Evolutionary conservation across 495 filamentous ascomycete species (phyloP), one percentile per base, ranked within the genome.

Genomic region (Trichoderma orchidacearum): DNA sequence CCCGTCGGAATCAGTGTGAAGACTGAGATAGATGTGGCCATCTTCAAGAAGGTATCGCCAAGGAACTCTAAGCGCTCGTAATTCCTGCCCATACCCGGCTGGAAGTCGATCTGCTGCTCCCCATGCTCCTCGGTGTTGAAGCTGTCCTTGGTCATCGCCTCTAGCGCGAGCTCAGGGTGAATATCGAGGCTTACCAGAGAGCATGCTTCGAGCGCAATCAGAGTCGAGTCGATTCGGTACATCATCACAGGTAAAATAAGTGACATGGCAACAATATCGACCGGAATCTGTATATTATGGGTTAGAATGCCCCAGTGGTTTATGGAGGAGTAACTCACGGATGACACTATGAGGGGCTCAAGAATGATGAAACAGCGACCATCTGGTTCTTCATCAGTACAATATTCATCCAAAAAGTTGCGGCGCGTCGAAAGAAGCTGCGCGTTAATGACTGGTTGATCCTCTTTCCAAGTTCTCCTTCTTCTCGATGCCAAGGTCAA

Each of bases 51-150:
- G 52, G 85, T 86, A 67, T 98, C 93, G 0, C 93, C 93, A 13
- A 97, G 75, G 60, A 97, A 94, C 58, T 98, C 93, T 1, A 97
- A 81, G 27, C 93, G 81, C 68, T 98, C 93, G 62, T 98, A 98
- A 61, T 97, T 96, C 55, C 85, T 89, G 11, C 92, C 93, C 93
- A 96, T 98, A 28, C 93, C 93, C 57, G 80, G 72, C 61, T 89
- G 87, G 23, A 89, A 75, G 60, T 92, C 87, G 36, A 93, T 70
- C 57, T 87, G 80, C 57, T 85, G 78, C 12, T 71, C 73, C 9
- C 75, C 75, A 57, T 90, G 85, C 50, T 95, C 90, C 31, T 87
- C 87, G 2, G 84, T 85, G 61, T 95, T 95, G 62, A 95, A 89
- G 7, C 89, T 90, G 63, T 97, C 90, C 63, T 98, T 97, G 1